Percentiles rank a stretch among this genome's conserved stretches.
Evolutionary conservation across 2,329 filamentous ascomycete species (phyloP).

Genomic region (Aspergillus niger): DNA sequence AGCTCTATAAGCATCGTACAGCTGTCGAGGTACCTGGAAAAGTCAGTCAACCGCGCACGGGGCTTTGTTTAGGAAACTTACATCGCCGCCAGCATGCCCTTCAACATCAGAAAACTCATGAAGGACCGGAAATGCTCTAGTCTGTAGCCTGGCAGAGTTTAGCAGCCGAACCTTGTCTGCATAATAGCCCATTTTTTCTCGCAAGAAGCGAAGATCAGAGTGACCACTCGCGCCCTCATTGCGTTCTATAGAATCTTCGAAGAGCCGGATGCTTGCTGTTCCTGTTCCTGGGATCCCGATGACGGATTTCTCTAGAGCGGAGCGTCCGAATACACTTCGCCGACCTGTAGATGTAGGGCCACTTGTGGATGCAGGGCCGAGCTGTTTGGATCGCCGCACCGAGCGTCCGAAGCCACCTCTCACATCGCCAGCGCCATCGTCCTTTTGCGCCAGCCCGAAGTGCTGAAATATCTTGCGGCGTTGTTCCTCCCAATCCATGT

Average conservation of each 20-base stretch:
- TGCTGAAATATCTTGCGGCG: slow-evolving; percentile 92
- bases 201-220: slow-evolving; percentile 71
- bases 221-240: slow-evolving; percentile 53
- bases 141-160: slow-evolving; percentile 70
- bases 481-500: slow-evolving; percentile 94
- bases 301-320: slow-evolving; percentile 77
- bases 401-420: slow-evolving; percentile 54
- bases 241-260: slow-evolving; percentile 66
- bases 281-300: slow-evolving; percentile 74
- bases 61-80: slow-evolving; percentile 34
- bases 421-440: slow-evolving; percentile 42
- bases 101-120: slow-evolving; percentile 76
- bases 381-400: slow-evolving; percentile 41
- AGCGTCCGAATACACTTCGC: slow-evolving; percentile 66
- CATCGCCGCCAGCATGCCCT: slow-evolving; percentile 65
- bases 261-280: slow-evolving; percentile 64
- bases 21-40: slow-evolving; percentile 66
- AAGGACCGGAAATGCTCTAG: slow-evolving; percentile 70
- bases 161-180: slow-evolving; percentile 76
- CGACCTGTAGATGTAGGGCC: slow-evolving; percentile 39
- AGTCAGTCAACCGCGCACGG: slow-evolving; percentile 20
- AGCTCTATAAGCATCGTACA: slow-evolving; percentile 80
- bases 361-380: slow-evolving; percentile 48
- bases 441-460: slow-evolving; percentile 74
- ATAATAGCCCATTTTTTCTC: slow-evolving; percentile 82